Conservation (phyloP, 176 grass and related monocot genomes). For the Oryza punctata region DNA sequence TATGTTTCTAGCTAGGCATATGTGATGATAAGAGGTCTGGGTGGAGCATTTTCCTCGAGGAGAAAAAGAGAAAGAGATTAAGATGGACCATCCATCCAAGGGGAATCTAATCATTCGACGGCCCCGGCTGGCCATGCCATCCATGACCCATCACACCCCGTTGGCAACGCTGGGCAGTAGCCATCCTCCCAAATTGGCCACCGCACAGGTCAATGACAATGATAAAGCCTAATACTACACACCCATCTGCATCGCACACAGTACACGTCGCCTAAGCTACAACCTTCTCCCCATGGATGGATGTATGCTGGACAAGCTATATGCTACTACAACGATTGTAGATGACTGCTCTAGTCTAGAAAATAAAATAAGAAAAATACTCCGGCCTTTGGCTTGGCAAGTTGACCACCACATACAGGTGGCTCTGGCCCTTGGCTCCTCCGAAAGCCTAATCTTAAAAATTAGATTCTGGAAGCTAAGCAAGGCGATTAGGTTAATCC, state of each 20-base stretch:
- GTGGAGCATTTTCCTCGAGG: background rate
- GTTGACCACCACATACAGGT: constrained; percentile 9
- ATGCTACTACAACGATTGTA: background rate
- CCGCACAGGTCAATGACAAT: constrained; percentile 27
- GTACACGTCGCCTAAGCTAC: background rate
- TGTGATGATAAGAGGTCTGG: background rate
- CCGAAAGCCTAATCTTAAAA: constrained; percentile 17
- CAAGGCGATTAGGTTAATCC: constrained; percentile 41
- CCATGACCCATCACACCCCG: no score
- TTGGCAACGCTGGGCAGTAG: background rate
- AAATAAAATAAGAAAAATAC: background rate
- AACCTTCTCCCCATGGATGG: background rate
- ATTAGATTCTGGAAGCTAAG: background rate
- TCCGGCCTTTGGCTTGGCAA: constrained; percentile 18
- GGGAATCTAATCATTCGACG: constrained; percentile 20
- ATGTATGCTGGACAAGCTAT: background rate
- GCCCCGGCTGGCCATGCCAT: background rate
- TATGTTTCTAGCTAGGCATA: background rate
- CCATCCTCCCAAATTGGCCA: background rate
- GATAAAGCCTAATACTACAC: background rate
- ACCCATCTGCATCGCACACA: background rate
- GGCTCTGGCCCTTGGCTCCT: constrained; percentile 6
- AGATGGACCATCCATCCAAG: background rate
- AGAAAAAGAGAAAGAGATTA: background rate
- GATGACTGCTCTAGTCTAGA: background rate